Conservation (phyloP, 257 asterid species). For the Primulina tabacum region DNA sequence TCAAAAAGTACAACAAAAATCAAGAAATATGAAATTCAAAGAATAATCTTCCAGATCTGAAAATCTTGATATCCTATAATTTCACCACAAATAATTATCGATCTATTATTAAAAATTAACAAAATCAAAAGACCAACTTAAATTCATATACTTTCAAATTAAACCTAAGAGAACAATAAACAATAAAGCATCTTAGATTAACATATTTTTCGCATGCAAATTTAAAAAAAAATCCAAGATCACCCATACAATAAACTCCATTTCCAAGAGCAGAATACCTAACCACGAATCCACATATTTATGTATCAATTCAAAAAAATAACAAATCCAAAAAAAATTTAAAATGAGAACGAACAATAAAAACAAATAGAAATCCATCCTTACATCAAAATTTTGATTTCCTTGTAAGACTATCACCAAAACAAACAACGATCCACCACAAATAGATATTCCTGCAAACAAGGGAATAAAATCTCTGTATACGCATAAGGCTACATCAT, state of each 20-base stretch:
- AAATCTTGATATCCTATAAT: background rate
- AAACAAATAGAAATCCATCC: background rate
- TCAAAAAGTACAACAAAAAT: no score
- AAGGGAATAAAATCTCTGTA: background rate
- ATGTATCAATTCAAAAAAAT: background rate
- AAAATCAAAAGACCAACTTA: background rate
- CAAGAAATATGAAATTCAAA: background rate
- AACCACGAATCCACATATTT: background rate
- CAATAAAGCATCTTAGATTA: conserved; percentile 9
- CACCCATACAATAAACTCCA: background rate
- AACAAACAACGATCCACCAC: background rate
- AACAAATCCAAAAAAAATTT: no score
- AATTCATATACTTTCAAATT: background rate
- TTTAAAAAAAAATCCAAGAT: background rate
- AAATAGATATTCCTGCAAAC: background rate
- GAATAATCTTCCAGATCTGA: background rate
- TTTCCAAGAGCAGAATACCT: background rate
- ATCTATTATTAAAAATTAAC: background rate
- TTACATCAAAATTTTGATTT: conserved; percentile 17
- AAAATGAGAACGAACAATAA: background rate
- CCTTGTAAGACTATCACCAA: background rate
- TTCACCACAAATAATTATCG: background rate
- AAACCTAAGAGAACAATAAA: background rate
- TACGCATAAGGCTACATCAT: background rate
- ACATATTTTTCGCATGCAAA: background rate